Conservation (phyloP, 768 basidiomycete species). For the Boletellus ananiceps region DNA sequence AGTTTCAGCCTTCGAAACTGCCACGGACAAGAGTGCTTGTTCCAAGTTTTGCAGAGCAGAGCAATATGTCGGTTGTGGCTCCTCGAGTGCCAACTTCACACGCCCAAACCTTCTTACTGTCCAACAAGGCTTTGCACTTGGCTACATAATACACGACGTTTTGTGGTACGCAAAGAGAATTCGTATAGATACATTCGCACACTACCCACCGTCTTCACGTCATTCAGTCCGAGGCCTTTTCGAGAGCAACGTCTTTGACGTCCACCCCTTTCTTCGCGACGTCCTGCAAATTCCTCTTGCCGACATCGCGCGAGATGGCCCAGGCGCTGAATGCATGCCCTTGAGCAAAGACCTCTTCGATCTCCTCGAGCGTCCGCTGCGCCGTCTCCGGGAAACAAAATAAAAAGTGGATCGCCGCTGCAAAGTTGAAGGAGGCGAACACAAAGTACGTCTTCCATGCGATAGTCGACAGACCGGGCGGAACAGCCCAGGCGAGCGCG, state of each 20-base stretch:
- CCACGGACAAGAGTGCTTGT: too few species aligned
- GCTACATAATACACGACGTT: too few species aligned
- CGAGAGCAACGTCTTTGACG: conserved; percentile 7
- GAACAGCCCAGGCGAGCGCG: conserved; percentile 71
- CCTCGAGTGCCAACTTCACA: too few species aligned
- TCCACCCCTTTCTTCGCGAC: conserved; percentile 15
- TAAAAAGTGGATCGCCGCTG: conserved; percentile 63
- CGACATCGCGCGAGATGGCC: conserved; percentile 58
- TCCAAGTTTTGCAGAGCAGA: too few species aligned
- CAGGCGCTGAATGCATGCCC: conserved; percentile 70
- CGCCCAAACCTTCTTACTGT: too few species aligned
- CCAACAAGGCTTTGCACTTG: too few species aligned
- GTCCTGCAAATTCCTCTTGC: conserved; percentile 56
- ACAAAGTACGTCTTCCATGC: conserved; percentile 77
- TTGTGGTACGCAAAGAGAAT: too few species aligned
- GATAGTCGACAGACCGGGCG: conserved; percentile 61
- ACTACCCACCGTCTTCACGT: too few species aligned
- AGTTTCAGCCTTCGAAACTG: not conserved
- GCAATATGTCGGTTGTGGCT: too few species aligned
- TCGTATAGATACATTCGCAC: too few species aligned
- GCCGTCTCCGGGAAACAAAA: conserved; percentile 83
- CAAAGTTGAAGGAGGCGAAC: conserved; percentile 73
- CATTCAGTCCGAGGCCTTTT: conserved; percentile 2
- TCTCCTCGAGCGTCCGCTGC: conserved; percentile 68
- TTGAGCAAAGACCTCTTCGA: conserved; percentile 71